Conservation (phyloP, 2,329 filamentous ascomycete species). For the Diaporthe citri region DNA sequence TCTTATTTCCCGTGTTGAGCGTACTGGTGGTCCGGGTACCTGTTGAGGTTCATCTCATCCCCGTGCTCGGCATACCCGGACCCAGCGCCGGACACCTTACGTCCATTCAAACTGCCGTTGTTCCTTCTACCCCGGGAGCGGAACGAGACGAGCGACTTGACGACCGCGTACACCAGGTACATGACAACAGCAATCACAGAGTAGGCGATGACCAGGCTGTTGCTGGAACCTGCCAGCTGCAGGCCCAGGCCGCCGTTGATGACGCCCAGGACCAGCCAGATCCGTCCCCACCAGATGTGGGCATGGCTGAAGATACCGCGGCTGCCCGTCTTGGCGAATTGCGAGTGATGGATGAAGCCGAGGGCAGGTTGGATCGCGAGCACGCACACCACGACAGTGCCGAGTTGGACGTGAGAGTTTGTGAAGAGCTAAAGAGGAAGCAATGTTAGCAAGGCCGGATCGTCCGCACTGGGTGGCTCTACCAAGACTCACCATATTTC, state of each 20-base stretch:
- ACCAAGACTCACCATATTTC: constrained; percentile 52
- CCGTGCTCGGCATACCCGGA: constrained; percentile 31
- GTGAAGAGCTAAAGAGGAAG: constrained; percentile 60
- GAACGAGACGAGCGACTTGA: constrained; percentile 45
- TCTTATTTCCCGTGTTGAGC: constrained; percentile 11
- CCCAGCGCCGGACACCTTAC: constrained; percentile 28
- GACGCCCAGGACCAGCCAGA: constrained; percentile 69
- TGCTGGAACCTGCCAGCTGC: constrained; percentile 57
- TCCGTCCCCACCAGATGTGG: constrained; percentile 74
- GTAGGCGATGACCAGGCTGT: constrained; percentile 65
- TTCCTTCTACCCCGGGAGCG: constrained; percentile 10
- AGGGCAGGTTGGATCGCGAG: constrained; percentile 70
- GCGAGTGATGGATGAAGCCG: constrained; percentile 68
- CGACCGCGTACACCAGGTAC: constrained; percentile 57
- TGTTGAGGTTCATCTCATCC: constrained; percentile 31
- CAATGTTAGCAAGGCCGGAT: not conserved
- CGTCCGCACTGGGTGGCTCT: not conserved
- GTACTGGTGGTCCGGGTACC: constrained; percentile 7
- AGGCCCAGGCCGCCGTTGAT: constrained; percentile 75
- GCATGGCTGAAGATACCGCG: constrained; percentile 66
- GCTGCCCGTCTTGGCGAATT: constrained; percentile 60
- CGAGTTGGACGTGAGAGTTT: constrained; percentile 67
- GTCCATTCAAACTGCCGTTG: not conserved
- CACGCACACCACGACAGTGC: constrained; percentile 65
- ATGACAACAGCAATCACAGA: constrained; percentile 66